Conservation (phyloP, 192 early-diverging fungal species). For the Entomortierella parvispora region DNA sequence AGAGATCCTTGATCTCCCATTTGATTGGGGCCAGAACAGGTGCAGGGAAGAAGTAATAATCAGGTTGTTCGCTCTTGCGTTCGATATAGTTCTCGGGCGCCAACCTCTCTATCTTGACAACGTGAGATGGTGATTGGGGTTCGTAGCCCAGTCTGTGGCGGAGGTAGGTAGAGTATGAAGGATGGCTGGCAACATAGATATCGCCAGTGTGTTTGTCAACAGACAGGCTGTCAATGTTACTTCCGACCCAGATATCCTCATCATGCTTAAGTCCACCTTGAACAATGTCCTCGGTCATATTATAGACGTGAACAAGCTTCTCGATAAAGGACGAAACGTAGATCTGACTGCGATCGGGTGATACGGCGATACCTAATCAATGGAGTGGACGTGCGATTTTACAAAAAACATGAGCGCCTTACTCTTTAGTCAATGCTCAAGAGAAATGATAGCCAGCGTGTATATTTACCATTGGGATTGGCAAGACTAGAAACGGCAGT, state of each 20-base stretch:
- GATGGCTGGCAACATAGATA: constrained; percentile 47
- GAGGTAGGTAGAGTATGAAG: constrained; percentile 41
- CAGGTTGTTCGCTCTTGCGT: constrained; percentile 25
- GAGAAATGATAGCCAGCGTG: too few species aligned
- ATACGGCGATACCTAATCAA: constrained; percentile 32
- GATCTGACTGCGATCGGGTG: constrained; percentile 32
- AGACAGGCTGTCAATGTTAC: constrained; percentile 40
- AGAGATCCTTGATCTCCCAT: constrained; percentile 51
- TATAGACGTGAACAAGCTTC: constrained; percentile 34
- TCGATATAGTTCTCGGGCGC: constrained; percentile 41
- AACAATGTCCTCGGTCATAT: constrained; percentile 25
- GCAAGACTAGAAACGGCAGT: constrained; percentile 30
- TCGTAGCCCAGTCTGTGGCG: constrained; percentile 41
- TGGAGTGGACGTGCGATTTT: too few species aligned
- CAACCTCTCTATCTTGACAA: constrained; percentile 47
- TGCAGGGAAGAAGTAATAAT: constrained; percentile 38
- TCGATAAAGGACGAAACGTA: constrained; percentile 41
- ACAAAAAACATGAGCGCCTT: neutral
- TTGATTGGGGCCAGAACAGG: constrained; percentile 38
- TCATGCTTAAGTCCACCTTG: constrained; percentile 31
- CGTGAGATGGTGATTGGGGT: constrained; percentile 43
- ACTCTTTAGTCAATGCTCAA: neutral
- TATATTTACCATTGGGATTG: constrained; percentile 36
- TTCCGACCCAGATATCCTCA: constrained; percentile 43
- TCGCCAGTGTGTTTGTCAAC: constrained; percentile 45